A percentile compares a stretch with the other conserved stretches of the same genome.
phyloP scores from a whole-genome alignment of 345 rosid genomes.

The Pistacia atlantica region DNA sequence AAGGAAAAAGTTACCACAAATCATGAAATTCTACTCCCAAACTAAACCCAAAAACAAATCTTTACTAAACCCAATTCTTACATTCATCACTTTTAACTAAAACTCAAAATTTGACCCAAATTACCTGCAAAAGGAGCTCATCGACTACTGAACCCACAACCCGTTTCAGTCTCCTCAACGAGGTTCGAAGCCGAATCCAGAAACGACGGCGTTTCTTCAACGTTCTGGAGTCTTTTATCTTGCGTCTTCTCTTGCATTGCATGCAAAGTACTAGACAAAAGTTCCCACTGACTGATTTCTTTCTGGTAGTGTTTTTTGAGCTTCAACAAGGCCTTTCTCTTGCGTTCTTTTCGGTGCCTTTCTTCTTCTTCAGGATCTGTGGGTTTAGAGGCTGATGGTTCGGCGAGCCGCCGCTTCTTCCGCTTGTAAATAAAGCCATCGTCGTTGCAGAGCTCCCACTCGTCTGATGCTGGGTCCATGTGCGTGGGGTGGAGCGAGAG shows the following conservation, averaged over 20 bases:
- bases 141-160: constrained; percentile 42
- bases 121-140: constrained; percentile 68
- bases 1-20: too few relatives aligned
- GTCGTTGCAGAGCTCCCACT: constrained; percentile 77
- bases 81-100: background rate
- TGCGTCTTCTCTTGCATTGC: constrained; percentile 50
- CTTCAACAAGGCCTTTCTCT: constrained; percentile 49
- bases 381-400: constrained; percentile 21
- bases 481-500: background rate
- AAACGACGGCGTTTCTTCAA: constrained; percentile 24
- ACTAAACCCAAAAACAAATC: background rate
- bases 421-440: constrained; percentile 83
- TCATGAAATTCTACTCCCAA: background rate
- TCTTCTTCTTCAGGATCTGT: constrained; percentile 46
- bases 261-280: constrained; percentile 57
- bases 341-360: constrained; percentile 44
- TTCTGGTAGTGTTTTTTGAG: constrained; percentile 51
- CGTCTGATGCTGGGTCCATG: constrained; percentile 36
- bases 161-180: constrained; percentile 13
- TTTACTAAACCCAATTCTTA: background rate
- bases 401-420: constrained; percentile 45
- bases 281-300: constrained; percentile 70
- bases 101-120: constrained; percentile 11
- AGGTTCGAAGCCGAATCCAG: constrained; percentile 9
- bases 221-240: constrained; percentile 19